phyloP scores from a whole-genome alignment of 352 stramenopile genomes.

The Blastocystis sp. region DNA sequence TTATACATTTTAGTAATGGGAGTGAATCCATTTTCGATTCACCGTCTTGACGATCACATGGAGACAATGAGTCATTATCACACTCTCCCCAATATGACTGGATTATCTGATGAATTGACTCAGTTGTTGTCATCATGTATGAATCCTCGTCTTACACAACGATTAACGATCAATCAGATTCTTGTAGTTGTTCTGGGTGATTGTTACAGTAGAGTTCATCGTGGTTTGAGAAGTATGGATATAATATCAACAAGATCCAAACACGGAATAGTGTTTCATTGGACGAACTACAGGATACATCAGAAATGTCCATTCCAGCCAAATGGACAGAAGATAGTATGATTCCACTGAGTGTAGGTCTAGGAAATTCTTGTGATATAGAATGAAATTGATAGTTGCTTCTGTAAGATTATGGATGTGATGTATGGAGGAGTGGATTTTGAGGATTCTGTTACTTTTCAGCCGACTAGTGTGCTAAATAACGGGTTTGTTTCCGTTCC shows the following conservation, averaged over 20 bases:
- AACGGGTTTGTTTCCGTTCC: background rate
- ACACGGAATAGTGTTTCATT: background rate
- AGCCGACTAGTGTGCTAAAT: background rate
- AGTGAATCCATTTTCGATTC: conserved; percentile 31
- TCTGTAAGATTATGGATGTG: background rate
- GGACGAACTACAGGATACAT: background rate
- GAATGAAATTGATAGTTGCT: conserved; percentile 29
- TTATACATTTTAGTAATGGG: conserved; percentile 26
- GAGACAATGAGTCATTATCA: conserved; percentile 50
- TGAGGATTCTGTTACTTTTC: background rate
- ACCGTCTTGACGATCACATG: conserved; percentile 31
- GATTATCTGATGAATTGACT: conserved; percentile 10
- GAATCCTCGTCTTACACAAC: background rate
- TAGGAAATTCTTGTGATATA: too few relatives aligned
- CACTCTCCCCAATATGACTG: conserved; percentile 1
- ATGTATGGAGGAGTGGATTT: conserved; percentile 10
- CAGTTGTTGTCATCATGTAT: background rate
- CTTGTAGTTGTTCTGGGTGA: background rate
- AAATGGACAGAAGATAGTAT: conserved; percentile 52
- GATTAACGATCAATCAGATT: conserved; percentile 31
- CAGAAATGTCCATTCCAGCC: background rate
- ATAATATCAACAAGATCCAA: background rate
- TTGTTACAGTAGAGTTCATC: background rate
- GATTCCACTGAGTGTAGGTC: background rate
- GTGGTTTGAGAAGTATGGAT: conserved; percentile 42